phyloP scores from a whole-genome alignment of 768 basidiomycete genomes.

The Boletus fagicola region DNA sequence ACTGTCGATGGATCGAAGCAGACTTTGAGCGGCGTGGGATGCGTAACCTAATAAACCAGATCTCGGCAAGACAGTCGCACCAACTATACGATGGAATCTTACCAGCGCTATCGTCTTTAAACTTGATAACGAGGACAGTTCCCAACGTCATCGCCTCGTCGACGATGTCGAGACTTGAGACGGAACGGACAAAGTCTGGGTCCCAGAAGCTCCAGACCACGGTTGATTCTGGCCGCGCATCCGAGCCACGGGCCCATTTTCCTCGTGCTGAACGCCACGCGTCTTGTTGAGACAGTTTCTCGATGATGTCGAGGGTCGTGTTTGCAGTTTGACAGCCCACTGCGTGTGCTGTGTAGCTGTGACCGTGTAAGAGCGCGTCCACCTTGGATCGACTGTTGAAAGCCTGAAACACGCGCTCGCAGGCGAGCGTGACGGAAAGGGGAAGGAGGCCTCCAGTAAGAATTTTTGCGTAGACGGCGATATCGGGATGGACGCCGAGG shows the following conservation, averaged over 20 bases:
- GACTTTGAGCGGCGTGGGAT: conserved; percentile 61
- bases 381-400: conserved; percentile 75
- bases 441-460: conserved; percentile 92
- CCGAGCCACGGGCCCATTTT: conserved; percentile 56
- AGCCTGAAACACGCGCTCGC: conserved; percentile 72
- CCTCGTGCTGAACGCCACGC: conserved; percentile 59
- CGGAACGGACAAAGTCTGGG: conserved; percentile 58
- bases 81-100: conserved; percentile 14
- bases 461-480: conserved; percentile 90
- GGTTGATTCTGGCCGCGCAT: conserved; percentile 9
- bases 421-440: conserved; percentile 80
- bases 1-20: conserved; percentile 54
- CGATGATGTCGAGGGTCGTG: conserved; percentile 68
- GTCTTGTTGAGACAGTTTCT: conserved; percentile 44
- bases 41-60: conserved; percentile 43
- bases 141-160: conserved; percentile 85
- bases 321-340: conserved; percentile 92
- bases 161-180: conserved; percentile 57
- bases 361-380: conserved; percentile 90
- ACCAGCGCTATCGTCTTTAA: conserved; percentile 61
- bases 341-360: conserved; percentile 94
- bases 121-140: conserved; percentile 76
- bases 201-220: conserved; percentile 88
- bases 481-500: conserved; percentile 77
- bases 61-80: neutral